Evolutionary conservation across 163 green algal species (phyloP).

Genomic region (Coccomyxa subellipsoidea): DNA sequence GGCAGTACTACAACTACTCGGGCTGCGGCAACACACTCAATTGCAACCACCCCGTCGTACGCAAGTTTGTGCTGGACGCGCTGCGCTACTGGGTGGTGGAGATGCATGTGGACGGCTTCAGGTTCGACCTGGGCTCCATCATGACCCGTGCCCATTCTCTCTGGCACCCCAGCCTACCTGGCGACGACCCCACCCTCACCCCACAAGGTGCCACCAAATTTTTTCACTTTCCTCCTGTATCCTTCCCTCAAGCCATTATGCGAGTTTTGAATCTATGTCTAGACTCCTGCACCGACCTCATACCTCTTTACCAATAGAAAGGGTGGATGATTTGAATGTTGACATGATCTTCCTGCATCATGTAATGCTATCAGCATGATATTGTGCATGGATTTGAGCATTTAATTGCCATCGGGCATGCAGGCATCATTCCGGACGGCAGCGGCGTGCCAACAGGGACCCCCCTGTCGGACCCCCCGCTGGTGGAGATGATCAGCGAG

Average conservation of each 20-base stretch:
- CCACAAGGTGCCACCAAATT: too few relatives aligned
- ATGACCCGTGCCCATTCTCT: conserved; percentile 80
- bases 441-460: conserved; percentile 78
- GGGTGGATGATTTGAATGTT: too few relatives aligned
- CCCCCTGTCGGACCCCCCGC: conserved; percentile 79
- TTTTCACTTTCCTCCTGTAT: too few relatives aligned
- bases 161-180: conserved; percentile 56
- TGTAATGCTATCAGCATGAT: too few relatives aligned
- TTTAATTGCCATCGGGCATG: too few relatives aligned
- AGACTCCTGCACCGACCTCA: too few relatives aligned
- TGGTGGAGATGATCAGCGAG: conserved; percentile 89
- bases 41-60: conserved; percentile 89
- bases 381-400: too few relatives aligned
- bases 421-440: conserved; percentile 70
- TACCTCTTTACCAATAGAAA: too few relatives aligned
- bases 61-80: conserved; percentile 86
- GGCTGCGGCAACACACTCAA: conserved; percentile 97
- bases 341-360: too few relatives aligned
- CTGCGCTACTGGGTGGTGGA: conserved; percentile 88
- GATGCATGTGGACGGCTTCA: conserved; percentile 95
- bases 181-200: background rate
- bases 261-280: too few relatives aligned
- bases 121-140: conserved; percentile 92
- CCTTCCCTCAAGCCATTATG: too few relatives aligned
- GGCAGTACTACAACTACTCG: conserved; percentile 97